Evolutionary conservation across 345 rosid genomes (phyloP).

Genomic region (Jatropha curcas): DNA sequence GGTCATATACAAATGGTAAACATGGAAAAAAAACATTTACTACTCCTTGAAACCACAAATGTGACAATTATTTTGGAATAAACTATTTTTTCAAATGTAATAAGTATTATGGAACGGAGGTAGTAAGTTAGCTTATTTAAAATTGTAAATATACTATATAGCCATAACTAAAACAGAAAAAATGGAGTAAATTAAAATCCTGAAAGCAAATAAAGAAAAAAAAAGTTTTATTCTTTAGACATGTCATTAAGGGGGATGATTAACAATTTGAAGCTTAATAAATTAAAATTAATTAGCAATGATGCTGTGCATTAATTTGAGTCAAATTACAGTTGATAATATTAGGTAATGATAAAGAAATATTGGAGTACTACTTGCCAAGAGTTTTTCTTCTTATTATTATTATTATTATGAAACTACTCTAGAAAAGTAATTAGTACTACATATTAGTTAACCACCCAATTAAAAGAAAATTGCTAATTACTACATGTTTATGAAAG

Average conservation of each 20-base stretch:
- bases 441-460: neutral
- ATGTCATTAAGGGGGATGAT: neutral
- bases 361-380: neutral
- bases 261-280: neutral
- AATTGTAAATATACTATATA: no score
- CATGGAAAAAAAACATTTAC: no score
- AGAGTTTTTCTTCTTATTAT: neutral
- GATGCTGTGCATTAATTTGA: neutral
- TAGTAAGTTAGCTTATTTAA: no score
- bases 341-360: conserved; percentile 16
- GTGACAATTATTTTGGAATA: no score
- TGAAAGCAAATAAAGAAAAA: neutral
- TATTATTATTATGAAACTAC: no score
- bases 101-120: no score
- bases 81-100: no score
- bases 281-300: neutral
- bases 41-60: no score
- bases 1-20: no score
- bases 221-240: neutral
- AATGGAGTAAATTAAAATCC: neutral
- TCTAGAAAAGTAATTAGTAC: neutral
- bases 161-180: no score
- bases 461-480: conserved; percentile 1
- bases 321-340: neutral
- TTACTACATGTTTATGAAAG: conserved; percentile 6